Conservation (phyloP, 441 rosid species). For the Aquilaria agallochum region DNA sequence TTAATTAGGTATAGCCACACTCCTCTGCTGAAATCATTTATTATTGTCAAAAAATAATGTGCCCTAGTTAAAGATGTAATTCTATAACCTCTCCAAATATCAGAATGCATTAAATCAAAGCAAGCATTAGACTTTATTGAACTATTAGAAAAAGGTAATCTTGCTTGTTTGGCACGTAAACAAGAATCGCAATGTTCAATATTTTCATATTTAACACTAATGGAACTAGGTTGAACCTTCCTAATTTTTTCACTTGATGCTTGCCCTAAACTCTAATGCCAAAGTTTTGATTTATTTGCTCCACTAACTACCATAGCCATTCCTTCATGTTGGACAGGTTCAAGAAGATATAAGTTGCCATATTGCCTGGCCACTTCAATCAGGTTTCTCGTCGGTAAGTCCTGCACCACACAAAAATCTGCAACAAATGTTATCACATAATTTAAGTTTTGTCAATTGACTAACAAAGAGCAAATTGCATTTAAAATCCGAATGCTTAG, state of each 20-base stretch:
- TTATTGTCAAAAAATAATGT: not conserved
- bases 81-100: not conserved
- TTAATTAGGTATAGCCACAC: not conserved
- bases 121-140: not conserved
- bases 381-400: not conserved
- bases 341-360: not conserved
- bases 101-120: slow-evolving; percentile 4
- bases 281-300: not conserved
- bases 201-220: not conserved
- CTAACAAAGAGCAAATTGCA: not conserved
- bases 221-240: not conserved
- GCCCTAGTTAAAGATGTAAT: not conserved
- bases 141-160: not conserved
- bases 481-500: not conserved
- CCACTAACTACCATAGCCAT: not conserved
- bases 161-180: not conserved
- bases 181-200: not conserved
- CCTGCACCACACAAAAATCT: not conserved
- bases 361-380: not conserved
- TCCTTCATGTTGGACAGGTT: not conserved
- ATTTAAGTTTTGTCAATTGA: not conserved
- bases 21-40: not conserved
- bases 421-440: not conserved
- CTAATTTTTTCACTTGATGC: not conserved
- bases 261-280: not conserved